Conservation (phyloP, 2,329 filamentous ascomycete species). For the Colletotrichum sp. region DNA sequence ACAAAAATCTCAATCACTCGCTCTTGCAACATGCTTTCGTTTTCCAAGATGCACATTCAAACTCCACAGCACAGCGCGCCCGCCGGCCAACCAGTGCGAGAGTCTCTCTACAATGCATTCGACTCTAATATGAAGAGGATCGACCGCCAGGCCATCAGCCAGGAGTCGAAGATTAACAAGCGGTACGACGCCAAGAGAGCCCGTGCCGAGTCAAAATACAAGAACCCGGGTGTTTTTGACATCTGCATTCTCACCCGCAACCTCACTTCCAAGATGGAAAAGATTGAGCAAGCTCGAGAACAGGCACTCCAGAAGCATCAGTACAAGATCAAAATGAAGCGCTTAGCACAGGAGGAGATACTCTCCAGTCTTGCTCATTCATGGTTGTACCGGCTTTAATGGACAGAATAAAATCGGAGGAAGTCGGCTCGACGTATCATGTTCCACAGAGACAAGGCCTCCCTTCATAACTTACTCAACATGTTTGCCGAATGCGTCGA, state of each 20-base stretch:
- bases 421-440: neutral
- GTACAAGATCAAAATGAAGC: neutral
- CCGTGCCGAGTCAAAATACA: neutral
- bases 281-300: neutral
- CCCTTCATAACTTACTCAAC: neutral
- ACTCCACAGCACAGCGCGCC: neutral
- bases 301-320: neutral
- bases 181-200: neutral
- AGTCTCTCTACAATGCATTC: neutral
- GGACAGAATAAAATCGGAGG: rapidly evolving
- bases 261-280: neutral
- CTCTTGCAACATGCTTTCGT: neutral
- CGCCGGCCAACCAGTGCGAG: neutral
- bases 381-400: neutral
- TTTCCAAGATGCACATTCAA: neutral
- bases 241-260: neutral
- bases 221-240: neutral
- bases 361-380: neutral
- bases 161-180: neutral
- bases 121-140: neutral
- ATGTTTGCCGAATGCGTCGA: neutral
- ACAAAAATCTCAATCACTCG: neutral
- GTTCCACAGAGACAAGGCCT: neutral
- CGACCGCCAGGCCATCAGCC: neutral
- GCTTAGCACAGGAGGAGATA: neutral